phyloP scores from a whole-genome alignment of 2,329 filamentous ascomycete genomes.

The Epichloe scottii region DNA sequence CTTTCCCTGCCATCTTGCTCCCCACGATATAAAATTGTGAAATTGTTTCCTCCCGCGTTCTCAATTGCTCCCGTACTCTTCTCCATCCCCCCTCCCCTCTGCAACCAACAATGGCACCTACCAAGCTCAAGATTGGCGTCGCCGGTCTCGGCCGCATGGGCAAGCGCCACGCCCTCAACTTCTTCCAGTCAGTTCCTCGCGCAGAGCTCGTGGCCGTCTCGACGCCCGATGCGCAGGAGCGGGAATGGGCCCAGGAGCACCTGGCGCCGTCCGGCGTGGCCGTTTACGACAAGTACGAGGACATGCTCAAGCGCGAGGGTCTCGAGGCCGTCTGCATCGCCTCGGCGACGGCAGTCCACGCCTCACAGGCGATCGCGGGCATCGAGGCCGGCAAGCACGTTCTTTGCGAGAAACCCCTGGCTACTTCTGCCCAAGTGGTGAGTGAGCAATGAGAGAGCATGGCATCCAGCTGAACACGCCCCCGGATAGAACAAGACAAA shows the following conservation, averaged over 20 bases:
- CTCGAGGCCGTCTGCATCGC: conserved; percentile 28
- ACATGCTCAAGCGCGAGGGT: conserved; percentile 29
- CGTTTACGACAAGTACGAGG: conserved; percentile 31
- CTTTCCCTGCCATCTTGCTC: not conserved
- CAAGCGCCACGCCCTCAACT: conserved; percentile 36
- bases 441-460: conserved; percentile 12
- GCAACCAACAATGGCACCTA: conserved; percentile 9
- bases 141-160: conserved; percentile 41
- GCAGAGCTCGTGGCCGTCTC: conserved; percentile 37
- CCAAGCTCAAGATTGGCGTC: conserved; percentile 29
- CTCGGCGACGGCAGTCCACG: conserved; percentile 39
- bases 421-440: conserved; percentile 45
- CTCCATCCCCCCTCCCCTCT: not conserved
- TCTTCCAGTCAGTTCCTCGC: conserved; percentile 31
- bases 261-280: conserved; percentile 31
- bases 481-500: too few species aligned
- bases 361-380: conserved; percentile 41
- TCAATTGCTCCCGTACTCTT: not conserved
- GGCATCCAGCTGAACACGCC: too few species aligned
- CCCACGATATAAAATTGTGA: not conserved
- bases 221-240: conserved; percentile 30
- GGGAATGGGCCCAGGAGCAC: conserved; percentile 30
- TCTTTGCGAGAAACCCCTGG: conserved; percentile 46
- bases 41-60: not conserved
- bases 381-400: conserved; percentile 42